These are phyloP conservation scores for Microdochium nivale DNA, from an alignment of 2,329 filamentous ascomycete genomes.

Conservation along the genomic window DNA sequence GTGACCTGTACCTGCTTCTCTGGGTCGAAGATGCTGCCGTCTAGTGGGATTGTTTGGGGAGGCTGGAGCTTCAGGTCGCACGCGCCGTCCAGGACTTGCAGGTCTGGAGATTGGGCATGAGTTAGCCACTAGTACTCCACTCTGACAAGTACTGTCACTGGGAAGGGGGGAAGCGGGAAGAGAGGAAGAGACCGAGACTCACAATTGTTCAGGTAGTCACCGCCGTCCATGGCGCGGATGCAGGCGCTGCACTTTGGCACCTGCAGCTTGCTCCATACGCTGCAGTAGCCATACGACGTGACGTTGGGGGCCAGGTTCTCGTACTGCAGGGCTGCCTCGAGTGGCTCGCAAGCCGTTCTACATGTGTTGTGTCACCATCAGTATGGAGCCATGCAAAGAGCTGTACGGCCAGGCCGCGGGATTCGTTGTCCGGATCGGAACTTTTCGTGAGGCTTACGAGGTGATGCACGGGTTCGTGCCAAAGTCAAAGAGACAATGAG, in stretches of 20 bases:
- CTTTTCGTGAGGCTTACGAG: constrained; percentile 26
- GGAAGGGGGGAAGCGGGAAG: too few species aligned
- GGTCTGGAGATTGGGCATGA: constrained; percentile 12
- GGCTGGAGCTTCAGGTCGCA: constrained; percentile 42
- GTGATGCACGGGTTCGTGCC: constrained; percentile 41
- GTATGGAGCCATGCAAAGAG: constrained; percentile 1
- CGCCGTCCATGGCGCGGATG: constrained; percentile 25
- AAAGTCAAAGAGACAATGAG: constrained; percentile 43
- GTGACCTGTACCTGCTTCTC: constrained; percentile 37
- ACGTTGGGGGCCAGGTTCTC: constrained; percentile 37
- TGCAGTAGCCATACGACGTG: constrained; percentile 45
- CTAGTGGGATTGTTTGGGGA: constrained; percentile 38
- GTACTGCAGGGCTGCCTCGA: constrained; percentile 37
- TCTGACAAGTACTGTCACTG: neutral
- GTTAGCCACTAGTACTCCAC: neutral
- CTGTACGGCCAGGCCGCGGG: neutral
- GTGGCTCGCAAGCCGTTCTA: constrained; percentile 43
- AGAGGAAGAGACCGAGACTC: too few species aligned
- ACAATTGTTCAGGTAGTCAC: constrained; percentile 46
- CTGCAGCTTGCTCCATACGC: constrained; percentile 31
- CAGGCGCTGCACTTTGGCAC: constrained; percentile 39
- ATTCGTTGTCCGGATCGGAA: neutral
- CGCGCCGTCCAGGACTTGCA: constrained; percentile 39
- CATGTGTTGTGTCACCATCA: constrained; percentile 11
- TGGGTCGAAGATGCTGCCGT: constrained; percentile 43